phyloP scores from a whole-genome alignment of 2,329 filamentous ascomycete genomes.

The Fusarium sterilihyphosum region DNA sequence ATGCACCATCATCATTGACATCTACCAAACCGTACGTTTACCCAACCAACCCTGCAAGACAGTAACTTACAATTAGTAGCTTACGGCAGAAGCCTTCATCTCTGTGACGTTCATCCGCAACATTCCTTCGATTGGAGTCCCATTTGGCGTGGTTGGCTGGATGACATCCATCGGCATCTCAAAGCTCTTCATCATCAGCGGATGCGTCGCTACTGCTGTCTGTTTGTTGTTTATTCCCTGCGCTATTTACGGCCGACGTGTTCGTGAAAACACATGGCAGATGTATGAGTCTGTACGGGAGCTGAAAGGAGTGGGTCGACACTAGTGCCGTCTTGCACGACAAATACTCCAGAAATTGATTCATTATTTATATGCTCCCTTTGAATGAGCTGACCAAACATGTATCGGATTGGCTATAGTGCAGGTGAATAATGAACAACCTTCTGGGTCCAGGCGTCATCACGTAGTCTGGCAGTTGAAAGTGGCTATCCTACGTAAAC shows the following conservation, averaged over 20 bases:
- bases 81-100: conserved; percentile 44
- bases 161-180: conserved; percentile 43
- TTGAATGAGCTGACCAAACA: not conserved
- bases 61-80: not conserved
- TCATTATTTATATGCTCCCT: not conserved
- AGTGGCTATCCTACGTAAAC: not conserved
- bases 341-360: not conserved
- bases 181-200: conserved; percentile 43
- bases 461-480: not conserved
- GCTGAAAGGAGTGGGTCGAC: not conserved
- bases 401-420: not conserved
- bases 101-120: conserved; percentile 47
- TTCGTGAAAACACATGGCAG: conserved; percentile 21
- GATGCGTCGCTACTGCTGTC: conserved; percentile 35
- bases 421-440: not conserved
- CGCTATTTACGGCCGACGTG: conserved; percentile 41
- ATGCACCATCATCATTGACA: conserved; percentile 49
- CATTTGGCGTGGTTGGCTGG: conserved; percentile 45
- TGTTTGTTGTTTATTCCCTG: conserved; percentile 41
- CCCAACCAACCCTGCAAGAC: rapidly evolving
- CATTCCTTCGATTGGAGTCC: conserved; percentile 40
- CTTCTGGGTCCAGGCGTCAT: not conserved
- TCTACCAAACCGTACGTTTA: conserved; percentile 41
- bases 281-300: not conserved
- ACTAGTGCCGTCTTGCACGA: not conserved